Evolutionary conservation across 208 protist genomes (phyloP), one percentile per base, ranked within the genome.

Genomic region (Trypanosoma avium): DNA sequence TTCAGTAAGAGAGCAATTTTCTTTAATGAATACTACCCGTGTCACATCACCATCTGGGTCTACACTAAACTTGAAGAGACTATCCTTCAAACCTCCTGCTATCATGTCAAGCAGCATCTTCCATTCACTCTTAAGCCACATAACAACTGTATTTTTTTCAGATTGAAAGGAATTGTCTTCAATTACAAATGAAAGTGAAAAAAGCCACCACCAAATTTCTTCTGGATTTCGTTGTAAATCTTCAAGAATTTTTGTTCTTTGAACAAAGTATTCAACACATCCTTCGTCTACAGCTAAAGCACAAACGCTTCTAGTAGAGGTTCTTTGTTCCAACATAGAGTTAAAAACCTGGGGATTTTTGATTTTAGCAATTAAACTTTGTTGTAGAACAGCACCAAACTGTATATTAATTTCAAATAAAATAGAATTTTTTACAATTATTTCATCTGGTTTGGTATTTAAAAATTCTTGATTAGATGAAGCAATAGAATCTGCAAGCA

Each of bases 41-140:
- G 38, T 52, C 43, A 74, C 45, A 7, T 68, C 53, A 3, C 27
- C 33, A 8, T 21, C 19, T 21, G 29, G 12, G 32, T 74, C 43
- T 32, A 75, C 47, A 47, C 47, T 75, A 43, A 83, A 76, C 27
- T 62, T 75, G 61, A 68, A 77, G 2, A 83, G 63, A 32, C 61
- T 65, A 42, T 61, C 33, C 48, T 42, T 57, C 33, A 79, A 13
- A 3, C 57, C 47, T 21, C 52, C 55, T 27, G 24, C 17, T 13
- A 83, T 22, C 35, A 76, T 67, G 8, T 65, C 48, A 26, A 77
- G 47, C 3, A 79, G 55, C 15, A 58, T 49, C 5, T 48, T 43
- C 85, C 85, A 92, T 58, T 92, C 81, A 21, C 24, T 67, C 15
- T 60, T 48, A 38, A 85, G 70, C 84, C 84, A 91, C 54, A 83